Evolutionary conservation across 139 green algal species (phyloP), one percentile per base, ranked within the genome.

Genomic region (Ettlia oleoabundans): DNA sequence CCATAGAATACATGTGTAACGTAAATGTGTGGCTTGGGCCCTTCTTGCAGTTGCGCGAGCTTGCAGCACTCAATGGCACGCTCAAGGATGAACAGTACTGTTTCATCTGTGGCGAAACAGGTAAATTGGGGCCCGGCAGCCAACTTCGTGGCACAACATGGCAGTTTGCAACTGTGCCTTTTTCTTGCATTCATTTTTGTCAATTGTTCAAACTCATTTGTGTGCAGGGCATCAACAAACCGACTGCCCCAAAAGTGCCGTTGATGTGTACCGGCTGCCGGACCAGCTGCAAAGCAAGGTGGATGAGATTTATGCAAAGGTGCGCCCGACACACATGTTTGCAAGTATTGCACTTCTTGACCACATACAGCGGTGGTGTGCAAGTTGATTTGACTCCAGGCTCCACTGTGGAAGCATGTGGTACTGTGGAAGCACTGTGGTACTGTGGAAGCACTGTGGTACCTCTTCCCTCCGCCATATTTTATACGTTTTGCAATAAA

Each of bases 1-100:
- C n/a, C n/a, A n/a, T n/a, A n/a, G n/a, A n/a, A n/a, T n/a, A n/a
- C n/a, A n/a, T n/a, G n/a, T n/a, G n/a, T n/a, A n/a, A n/a, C n/a
- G n/a, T n/a, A n/a, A n/a, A n/a, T n/a, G n/a, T n/a, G n/a, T n/a
- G n/a, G n/a, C n/a, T n/a, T n/a, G n/a, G n/a, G n/a, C n/a, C n/a
- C n/a, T n/a, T n/a, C n/a, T 0, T 47, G 70, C 83, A 96, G 88
- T 88, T 99, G 82, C 85, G 95, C 4, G 96, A 99, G 89, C 90
- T 99, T 40, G 97, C 97, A 37, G 85, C 92, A 2, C 86, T 99
- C 6, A 99, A 99, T 78, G 97, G 96, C 58, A 96, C 92, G 21
- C 82, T 96, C 65, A 87, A 91, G 33, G 89, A 88, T 22, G 84
- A 82, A 24, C 38, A 81, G 28, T 86, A 80, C 53, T 97, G 93